Conservation (phyloP, 305 asterid genomes). For the Fraxinus angustifolia region DNA sequence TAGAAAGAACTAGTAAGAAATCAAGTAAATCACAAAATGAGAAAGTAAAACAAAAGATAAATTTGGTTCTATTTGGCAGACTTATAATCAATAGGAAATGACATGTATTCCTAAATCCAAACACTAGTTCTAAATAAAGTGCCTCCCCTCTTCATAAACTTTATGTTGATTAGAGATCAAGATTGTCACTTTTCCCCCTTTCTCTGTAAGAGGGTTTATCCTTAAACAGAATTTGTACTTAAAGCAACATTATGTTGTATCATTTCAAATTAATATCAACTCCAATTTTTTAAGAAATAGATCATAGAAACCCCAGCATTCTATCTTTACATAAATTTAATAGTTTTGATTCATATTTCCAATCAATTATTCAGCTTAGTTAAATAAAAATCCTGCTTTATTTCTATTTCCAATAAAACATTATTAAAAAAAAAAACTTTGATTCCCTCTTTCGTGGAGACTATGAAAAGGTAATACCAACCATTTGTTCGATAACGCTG, state of each 20-base stretch:
- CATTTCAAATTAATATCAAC: background rate
- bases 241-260: background rate
- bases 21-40: background rate
- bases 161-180: background rate
- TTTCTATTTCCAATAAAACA: background rate
- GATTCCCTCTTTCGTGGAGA: background rate
- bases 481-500: conserved; percentile 86
- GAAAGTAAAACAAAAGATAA: background rate
- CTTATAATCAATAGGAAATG: background rate
- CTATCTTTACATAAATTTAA: background rate
- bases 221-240: background rate
- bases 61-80: background rate
- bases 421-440: background rate
- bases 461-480: conserved; percentile 32
- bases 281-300: background rate
- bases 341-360: background rate
- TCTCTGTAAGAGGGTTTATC: background rate
- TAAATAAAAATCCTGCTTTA: background rate
- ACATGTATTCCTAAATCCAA: background rate
- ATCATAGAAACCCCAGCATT: background rate
- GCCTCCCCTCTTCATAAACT: background rate
- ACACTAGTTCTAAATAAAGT: background rate
- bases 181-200: background rate
- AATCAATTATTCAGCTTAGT: background rate
- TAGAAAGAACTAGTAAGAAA: background rate